phyloP scores from a whole-genome alignment of 2,329 filamentous ascomycete species.

The Lachnellula cervina region DNA sequence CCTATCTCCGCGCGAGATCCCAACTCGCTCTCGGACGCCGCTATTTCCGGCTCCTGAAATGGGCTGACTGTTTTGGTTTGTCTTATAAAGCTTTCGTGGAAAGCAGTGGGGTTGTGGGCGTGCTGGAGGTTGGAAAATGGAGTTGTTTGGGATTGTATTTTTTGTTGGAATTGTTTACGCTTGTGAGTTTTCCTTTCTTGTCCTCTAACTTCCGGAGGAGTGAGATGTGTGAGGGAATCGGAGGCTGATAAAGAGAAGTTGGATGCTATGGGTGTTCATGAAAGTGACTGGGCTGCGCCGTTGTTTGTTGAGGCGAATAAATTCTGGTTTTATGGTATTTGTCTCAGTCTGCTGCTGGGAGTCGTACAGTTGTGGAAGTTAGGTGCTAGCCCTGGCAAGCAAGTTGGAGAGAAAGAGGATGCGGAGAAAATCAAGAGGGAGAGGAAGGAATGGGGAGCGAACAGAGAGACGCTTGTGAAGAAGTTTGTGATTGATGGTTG shows the following conservation, averaged over 20 bases:
- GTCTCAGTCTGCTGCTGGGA: slow-evolving; percentile 39
- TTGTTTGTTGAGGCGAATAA: slow-evolving; percentile 58
- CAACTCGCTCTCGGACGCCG: slow-evolving; percentile 48
- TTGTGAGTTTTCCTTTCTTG: slow-evolving; percentile 42
- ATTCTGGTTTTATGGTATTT: slow-evolving; percentile 57
- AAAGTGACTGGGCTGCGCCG: slow-evolving; percentile 36
- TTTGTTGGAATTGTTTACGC: slow-evolving; percentile 59
- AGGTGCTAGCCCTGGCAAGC: neutral
- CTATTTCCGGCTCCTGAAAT: slow-evolving; percentile 65
- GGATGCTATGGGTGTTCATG: slow-evolving; percentile 47
- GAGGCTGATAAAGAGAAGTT: slow-evolving; percentile 19
- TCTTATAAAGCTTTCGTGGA: slow-evolving; percentile 41
- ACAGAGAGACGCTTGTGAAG: slow-evolving; percentile 38
- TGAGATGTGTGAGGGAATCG: slow-evolving; percentile 23
- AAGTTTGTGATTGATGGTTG: slow-evolving; percentile 52
- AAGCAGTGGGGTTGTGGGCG: slow-evolving; percentile 29
- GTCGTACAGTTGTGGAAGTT: slow-evolving; percentile 11
- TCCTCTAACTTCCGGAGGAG: slow-evolving; percentile 17
- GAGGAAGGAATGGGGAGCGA: slow-evolving; percentile 19
- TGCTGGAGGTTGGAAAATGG: slow-evolving; percentile 52
- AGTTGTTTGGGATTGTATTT: slow-evolving; percentile 63
- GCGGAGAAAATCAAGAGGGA: slow-evolving; percentile 21
- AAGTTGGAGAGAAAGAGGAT: neutral
- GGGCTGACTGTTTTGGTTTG: slow-evolving; percentile 53
- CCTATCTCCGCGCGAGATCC: slow-evolving; percentile 34